phyloP scores from a whole-genome alignment of 805 yeast genomes.

The Yamadazyma laniorum region DNA sequence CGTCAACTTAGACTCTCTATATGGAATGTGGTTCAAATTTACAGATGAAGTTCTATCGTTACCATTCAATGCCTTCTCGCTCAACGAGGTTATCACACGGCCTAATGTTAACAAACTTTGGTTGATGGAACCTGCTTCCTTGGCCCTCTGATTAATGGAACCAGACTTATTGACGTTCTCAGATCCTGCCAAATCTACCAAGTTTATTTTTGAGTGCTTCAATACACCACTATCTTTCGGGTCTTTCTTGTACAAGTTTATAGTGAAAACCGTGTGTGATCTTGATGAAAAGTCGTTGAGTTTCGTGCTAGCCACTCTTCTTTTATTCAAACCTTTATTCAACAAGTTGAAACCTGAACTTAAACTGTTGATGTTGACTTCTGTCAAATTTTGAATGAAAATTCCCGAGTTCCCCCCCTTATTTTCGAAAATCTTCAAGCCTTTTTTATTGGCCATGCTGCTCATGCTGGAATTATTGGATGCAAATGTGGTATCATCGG shows the following conservation, averaged over 20 bases:
- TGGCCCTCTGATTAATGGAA: constrained; percentile 78
- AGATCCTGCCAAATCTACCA: constrained; percentile 94
- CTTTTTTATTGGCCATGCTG: constrained; percentile 11
- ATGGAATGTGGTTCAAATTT: constrained; percentile 65
- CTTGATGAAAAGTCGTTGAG: constrained; percentile 72
- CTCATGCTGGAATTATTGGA: background rate
- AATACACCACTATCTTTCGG: constrained; percentile 7
- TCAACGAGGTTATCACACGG: constrained; percentile 68
- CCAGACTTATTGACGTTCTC: constrained; percentile 89
- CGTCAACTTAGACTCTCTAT: constrained; percentile 78
- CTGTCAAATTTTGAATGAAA: constrained; percentile 63
- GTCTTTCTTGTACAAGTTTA: constrained; percentile 50
- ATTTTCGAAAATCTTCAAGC: constrained; percentile 41
- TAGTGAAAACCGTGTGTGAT: constrained; percentile 74
- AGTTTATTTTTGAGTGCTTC: constrained; percentile 60
- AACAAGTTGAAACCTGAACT: constrained; percentile 56
- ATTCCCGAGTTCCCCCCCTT: constrained; percentile 30
- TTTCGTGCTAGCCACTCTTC: constrained; percentile 71
- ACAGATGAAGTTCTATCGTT: too few species aligned
- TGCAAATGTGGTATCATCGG: constrained; percentile 7
- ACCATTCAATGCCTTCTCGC: constrained; percentile 19
- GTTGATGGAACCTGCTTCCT: constrained; percentile 92
- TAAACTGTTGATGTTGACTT: constrained; percentile 53
- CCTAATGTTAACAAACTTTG: constrained; percentile 86
- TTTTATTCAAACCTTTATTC: constrained; percentile 53